Base-by-base conservation (phyloP, 257 asterid species). In the Petunia axillaris region DNA sequence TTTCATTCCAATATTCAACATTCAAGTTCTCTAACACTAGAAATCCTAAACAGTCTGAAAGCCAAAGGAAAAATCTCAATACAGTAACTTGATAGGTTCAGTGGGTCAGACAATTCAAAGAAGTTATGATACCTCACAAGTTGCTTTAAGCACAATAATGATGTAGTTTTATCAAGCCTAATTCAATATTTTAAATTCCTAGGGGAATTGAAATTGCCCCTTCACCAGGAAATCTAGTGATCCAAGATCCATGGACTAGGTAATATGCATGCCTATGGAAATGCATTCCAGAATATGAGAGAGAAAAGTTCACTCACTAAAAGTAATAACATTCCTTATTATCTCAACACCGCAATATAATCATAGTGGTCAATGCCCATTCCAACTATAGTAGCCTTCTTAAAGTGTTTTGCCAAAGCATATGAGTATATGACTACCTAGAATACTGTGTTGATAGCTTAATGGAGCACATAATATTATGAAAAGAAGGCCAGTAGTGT, bases 31-130 rank as follows among this genome's bases (percentile, higher is more conserved):
- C 37, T 40, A 40, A 40, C 74, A 66, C 37, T 40, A 66, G 53
- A 40, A 40, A 40, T 14, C 3, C 2, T 36, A 65, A 25, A 13
- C 3, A 38, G 10, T 38, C 71, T 64, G 39, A 37, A 64, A 37
- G 44, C 46, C 46, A 37, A 37, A 64, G 46, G 39, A 64, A 40
- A 44, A 1, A 64, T 38, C 71, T 13, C 48, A 64, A 64, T 36
- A 64, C 13, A 64, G 71, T 64, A 64, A 64, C 70, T 64, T 38
- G 48, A 38, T 64, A 64, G 2, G 71, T 13, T 64, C 71, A 64
- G 35, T 64, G 48, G 71, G 16, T 64, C 71, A 64, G 39, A 64
- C 48, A 64, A 64, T 64, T 38, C 39, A 64, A 13, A 13, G 35
- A 38, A 11, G 13, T 38, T 9, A 25, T 25, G 25, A 25, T 25